phyloP scores from a whole-genome alignment of 768 basidiomycete species.

The Amyloporia xantha region DNA sequence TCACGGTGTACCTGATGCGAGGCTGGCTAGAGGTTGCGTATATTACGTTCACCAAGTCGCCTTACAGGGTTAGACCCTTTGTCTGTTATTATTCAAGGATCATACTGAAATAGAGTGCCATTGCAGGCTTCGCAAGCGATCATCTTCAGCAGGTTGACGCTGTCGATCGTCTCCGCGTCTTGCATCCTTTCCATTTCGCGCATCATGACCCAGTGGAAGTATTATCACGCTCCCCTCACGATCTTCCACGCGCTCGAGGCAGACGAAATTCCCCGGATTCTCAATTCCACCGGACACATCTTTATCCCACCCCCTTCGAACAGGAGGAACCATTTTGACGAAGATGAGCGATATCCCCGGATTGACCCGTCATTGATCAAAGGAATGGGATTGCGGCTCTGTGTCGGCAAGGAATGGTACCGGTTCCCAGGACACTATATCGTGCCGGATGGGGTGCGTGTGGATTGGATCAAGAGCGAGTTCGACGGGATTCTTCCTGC shows the following conservation, averaged over 20 bases:
- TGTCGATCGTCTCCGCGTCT: conserved; percentile 59
- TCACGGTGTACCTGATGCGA: conserved; percentile 76
- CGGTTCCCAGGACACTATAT: conserved; percentile 89
- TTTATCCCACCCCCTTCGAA: conserved; percentile 37
- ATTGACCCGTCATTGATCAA: conserved; percentile 66
- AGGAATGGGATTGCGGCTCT: conserved; percentile 68
- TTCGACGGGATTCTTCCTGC: conserved; percentile 87
- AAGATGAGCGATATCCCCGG: conserved; percentile 34
- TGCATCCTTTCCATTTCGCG: conserved; percentile 72
- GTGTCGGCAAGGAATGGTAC: conserved; percentile 94
- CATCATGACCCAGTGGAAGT: conserved; percentile 74
- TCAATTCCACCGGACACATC: conserved; percentile 65
- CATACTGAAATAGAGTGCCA: neutral
- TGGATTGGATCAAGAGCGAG: conserved; percentile 89
- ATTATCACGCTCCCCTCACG: conserved; percentile 87
- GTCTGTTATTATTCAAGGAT: neutral
- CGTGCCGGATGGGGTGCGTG: conserved; percentile 72
- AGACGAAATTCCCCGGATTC: conserved; percentile 72
- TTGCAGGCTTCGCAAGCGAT: conserved; percentile 67
- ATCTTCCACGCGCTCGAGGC: conserved; percentile 66
- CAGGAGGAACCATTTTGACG: conserved; percentile 30
- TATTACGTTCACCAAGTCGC: conserved; percentile 71
- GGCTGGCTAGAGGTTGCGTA: conserved; percentile 82
- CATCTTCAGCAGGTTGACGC: conserved; percentile 72
- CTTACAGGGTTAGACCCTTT: conserved; percentile 66